phyloP scores from a whole-genome alignment of 192 early-diverging fungal species.

The Entomortierella parvispora region DNA sequence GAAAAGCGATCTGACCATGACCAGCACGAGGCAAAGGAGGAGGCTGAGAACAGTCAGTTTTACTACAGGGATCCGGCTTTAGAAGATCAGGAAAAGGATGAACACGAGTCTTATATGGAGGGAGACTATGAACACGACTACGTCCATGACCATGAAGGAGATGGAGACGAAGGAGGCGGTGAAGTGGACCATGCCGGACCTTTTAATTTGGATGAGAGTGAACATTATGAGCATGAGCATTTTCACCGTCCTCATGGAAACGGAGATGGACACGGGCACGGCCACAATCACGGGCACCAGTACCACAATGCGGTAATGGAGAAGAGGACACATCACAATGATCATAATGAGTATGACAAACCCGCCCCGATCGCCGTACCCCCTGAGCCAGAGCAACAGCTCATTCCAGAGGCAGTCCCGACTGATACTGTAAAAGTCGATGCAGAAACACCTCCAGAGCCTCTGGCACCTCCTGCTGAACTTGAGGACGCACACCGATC shows the following conservation, averaged over 20 bases:
- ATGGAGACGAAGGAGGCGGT: not conserved
- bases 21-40: constrained; percentile 3
- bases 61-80: not conserved
- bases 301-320: not conserved
- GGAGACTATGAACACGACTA: not conserved
- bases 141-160: not conserved
- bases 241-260: constrained; percentile 19
- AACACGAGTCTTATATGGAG: not conserved
- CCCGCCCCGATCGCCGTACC: not conserved
- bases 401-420: too few relatives aligned
- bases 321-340: not conserved
- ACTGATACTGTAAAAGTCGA: not conserved
- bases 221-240: constrained; percentile 31
- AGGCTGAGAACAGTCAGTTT: constrained; percentile 4
- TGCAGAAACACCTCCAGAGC: too few relatives aligned
- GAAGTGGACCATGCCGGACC: constrained; percentile 23
- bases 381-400: not conserved
- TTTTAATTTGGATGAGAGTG: constrained; percentile 7
- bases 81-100: not conserved
- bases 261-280: not conserved
- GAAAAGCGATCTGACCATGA: constrained; percentile 9
- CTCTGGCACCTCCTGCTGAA: too few relatives aligned
- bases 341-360: not conserved
- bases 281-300: not conserved
- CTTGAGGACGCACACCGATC: not conserved